Evolutionary conservation across 768 basidiomycete species (phyloP).

Genomic region (Brasilioporus rufonigricans): DNA sequence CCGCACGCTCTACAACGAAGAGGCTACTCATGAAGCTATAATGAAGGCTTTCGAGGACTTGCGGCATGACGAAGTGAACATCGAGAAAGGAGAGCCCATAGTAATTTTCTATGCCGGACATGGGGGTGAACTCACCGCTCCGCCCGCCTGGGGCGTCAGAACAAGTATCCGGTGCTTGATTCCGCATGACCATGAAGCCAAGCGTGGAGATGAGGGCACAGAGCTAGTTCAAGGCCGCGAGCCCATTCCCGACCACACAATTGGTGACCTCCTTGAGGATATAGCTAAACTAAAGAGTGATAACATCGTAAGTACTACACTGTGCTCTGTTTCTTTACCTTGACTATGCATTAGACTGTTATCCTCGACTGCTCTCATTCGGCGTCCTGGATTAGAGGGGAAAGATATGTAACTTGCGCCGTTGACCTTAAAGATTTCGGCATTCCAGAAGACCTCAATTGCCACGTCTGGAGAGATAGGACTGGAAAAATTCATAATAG

Average conservation of each 20-base stretch:
- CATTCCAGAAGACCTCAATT: constrained; percentile 23
- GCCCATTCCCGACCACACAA: constrained; percentile 43
- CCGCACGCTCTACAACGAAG: constrained; percentile 34
- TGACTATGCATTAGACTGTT: constrained; percentile 33
- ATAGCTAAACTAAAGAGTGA: constrained; percentile 39
- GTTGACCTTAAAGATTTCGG: neutral
- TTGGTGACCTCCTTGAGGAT: too few relatives aligned
- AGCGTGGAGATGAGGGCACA: too few relatives aligned
- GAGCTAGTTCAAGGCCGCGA: neutral
- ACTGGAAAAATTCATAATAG: constrained; percentile 14
- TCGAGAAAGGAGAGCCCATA: constrained; percentile 33
- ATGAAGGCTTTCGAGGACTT: constrained; percentile 25
- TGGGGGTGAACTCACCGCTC: constrained; percentile 34
- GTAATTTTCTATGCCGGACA: constrained; percentile 47
- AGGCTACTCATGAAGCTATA: constrained; percentile 38
- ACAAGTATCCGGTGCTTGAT: constrained; percentile 28
- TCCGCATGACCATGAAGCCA: constrained; percentile 28
- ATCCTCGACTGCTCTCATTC: constrained; percentile 49
- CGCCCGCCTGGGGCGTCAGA: constrained; percentile 29
- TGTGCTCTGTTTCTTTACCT: constrained; percentile 8
- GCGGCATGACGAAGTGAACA: constrained; percentile 18
- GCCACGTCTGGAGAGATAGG: constrained; percentile 19
- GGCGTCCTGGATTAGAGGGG: constrained; percentile 35
- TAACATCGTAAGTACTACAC: constrained; percentile 37
- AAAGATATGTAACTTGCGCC: constrained; percentile 3